Evolutionary conservation across 2,329 filamentous ascomycete species (phyloP).

Genomic region (Penicillium sp.): DNA sequence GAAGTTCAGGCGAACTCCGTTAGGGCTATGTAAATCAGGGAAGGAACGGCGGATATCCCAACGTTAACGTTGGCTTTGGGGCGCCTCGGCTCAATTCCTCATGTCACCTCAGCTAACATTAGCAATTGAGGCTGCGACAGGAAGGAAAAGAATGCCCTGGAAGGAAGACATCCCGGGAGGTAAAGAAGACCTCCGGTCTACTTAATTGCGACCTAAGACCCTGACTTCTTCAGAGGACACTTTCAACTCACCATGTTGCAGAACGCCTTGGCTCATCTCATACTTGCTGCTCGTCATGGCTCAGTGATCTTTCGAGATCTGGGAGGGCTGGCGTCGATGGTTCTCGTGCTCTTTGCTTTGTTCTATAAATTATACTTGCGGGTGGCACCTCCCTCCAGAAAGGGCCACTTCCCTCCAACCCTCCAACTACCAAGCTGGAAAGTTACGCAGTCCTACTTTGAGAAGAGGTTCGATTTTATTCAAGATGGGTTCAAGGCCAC

Average conservation of each 20-base stretch:
- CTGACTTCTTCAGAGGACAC: background rate
- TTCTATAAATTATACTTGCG: background rate
- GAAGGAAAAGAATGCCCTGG: too few relatives aligned
- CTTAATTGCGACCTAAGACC: background rate
- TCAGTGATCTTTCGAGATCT: background rate
- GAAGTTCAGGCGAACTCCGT: background rate
- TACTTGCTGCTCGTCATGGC: background rate
- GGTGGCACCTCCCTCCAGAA: background rate
- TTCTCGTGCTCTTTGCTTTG: background rate
- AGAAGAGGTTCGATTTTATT: slow-evolving; percentile 1
- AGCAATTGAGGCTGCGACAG: background rate
- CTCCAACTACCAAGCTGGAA: background rate
- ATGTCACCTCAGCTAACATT: background rate
- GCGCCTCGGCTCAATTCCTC: background rate
- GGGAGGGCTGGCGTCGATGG: background rate
- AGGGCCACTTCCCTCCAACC: background rate
- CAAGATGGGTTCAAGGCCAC: background rate
- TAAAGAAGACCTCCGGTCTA: background rate
- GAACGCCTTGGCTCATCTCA: background rate
- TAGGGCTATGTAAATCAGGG: background rate
- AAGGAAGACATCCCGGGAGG: background rate
- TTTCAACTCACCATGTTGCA: background rate
- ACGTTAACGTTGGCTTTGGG: background rate
- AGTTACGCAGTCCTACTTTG: background rate
- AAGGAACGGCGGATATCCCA: background rate